Conservation (phyloP, 1,284 basidiomycete genomes). For the Naganishia cerealis region DNA sequence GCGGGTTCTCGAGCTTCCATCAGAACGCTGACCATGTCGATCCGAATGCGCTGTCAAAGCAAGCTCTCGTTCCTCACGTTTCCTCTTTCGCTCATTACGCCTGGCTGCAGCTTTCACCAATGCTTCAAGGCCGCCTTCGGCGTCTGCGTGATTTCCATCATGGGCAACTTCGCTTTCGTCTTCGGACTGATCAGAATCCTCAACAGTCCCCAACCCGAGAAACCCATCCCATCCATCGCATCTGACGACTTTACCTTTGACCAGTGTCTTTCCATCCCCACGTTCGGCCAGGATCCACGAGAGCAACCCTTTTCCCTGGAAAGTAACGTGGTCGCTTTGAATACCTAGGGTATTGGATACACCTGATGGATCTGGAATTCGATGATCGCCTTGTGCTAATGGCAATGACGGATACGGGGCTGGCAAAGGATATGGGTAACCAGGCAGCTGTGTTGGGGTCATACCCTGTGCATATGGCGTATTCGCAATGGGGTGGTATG, state of each 20-base stretch:
- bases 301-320: constrained; percentile 34
- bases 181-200: constrained; percentile 18
- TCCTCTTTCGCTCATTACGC: constrained; percentile 12
- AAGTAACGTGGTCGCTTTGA: constrained; percentile 9
- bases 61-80: constrained; percentile 10
- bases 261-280: constrained; percentile 31
- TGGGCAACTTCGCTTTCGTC: not conserved
- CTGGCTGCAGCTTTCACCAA: constrained; percentile 28
- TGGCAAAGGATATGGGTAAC: constrained; percentile 13
- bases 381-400: not conserved
- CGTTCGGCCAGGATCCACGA: constrained; percentile 31
- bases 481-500: constrained; percentile 1
- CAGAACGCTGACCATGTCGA: not conserved
- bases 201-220: not conserved
- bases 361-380: not conserved
- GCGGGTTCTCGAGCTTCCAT: not conserved
- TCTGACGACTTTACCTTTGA: constrained; percentile 29
- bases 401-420: not conserved
- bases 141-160: constrained; percentile 14
- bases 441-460: constrained; percentile 1
- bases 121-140: constrained; percentile 31
- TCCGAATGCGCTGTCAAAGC: not conserved
- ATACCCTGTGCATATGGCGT: not conserved
- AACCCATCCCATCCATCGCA: constrained; percentile 27
- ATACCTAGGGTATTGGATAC: constrained; percentile 7